phyloP scores from a whole-genome alignment of 2,329 filamentous ascomycete species.

The Ramularia collo-cygni region DNA sequence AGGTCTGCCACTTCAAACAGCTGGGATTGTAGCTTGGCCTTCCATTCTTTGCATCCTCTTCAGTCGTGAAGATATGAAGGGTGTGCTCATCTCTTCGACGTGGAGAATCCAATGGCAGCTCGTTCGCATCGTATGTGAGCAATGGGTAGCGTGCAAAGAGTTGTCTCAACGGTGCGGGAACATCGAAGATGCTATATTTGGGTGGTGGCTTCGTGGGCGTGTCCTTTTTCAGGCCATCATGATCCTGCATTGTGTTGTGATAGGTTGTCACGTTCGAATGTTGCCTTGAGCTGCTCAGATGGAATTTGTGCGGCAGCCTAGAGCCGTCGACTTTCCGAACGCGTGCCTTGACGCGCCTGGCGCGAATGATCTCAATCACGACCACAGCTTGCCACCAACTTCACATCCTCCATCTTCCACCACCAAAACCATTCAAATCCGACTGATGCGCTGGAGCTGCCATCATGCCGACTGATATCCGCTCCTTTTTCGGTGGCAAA shows the following conservation, averaged over 20 bases:
- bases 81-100: slow-evolving; percentile 40
- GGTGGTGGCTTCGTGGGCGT: too few species aligned
- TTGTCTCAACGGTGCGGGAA: slow-evolving; percentile 69
- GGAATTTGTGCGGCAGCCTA: too few species aligned
- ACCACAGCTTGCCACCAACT: not conserved
- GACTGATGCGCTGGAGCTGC: not conserved
- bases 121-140: slow-evolving; percentile 64
- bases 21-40: slow-evolving; percentile 80
- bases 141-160: slow-evolving; percentile 84
- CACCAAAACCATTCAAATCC: too few species aligned
- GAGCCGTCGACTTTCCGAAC: too few species aligned
- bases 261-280: too few species aligned
- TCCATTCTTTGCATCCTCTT: slow-evolving; percentile 53
- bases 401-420: too few species aligned
- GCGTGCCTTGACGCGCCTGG: too few species aligned
- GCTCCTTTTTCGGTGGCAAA: slow-evolving; percentile 82
- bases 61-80: slow-evolving; percentile 70
- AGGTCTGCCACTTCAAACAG: slow-evolving; percentile 96
- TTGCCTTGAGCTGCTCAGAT: too few species aligned
- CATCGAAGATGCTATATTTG: slow-evolving; percentile 37
- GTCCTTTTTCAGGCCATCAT: too few species aligned
- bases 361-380: too few species aligned
- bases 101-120: slow-evolving; percentile 59
- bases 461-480: slow-evolving; percentile 75
- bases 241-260: not conserved